These are phyloP conservation scores for Zymoseptoria crescenta DNA, from an alignment of 2,329 filamentous ascomycete species.

Conservation along the genomic window DNA sequence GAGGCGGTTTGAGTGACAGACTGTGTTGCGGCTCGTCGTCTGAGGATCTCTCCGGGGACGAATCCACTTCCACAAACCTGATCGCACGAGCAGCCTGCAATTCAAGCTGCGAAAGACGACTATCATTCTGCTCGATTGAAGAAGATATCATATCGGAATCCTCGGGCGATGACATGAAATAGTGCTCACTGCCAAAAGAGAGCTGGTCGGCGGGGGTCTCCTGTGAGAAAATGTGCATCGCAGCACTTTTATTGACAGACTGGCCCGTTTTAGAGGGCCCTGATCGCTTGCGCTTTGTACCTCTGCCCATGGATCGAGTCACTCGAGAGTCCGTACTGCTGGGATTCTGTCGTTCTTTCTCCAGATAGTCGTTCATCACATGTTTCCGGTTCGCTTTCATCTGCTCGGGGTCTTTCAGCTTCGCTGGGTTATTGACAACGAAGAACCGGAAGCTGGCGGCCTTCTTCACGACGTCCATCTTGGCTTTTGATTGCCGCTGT, in stretches of 20 bases:
- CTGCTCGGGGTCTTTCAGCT: constrained; percentile 23
- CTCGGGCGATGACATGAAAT: background rate
- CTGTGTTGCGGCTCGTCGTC: background rate
- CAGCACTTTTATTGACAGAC: constrained; percentile 2
- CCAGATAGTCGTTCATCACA: constrained; percentile 28
- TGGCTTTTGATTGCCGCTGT: background rate
- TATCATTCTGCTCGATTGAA: background rate
- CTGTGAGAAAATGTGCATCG: background rate
- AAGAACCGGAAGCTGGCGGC: constrained; percentile 17
- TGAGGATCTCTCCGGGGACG: background rate
- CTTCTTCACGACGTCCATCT: background rate
- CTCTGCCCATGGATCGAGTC: constrained; percentile 1
- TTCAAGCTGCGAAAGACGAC: background rate
- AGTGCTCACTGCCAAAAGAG: background rate
- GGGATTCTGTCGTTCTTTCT: constrained; percentile 24
- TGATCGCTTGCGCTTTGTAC: constrained; percentile 12
- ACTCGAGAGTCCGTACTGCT: constrained; percentile 20
- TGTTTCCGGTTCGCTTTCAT: constrained; percentile 25
- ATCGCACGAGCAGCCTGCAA: background rate
- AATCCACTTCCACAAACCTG: background rate
- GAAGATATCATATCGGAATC: background rate
- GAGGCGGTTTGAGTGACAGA: background rate
- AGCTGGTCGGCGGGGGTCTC: background rate
- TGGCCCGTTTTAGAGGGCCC: background rate
- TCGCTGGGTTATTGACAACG: constrained; percentile 20